Evolutionary conservation across 345 rosid species (phyloP).

Genomic region (Pistacia atlantica): DNA sequence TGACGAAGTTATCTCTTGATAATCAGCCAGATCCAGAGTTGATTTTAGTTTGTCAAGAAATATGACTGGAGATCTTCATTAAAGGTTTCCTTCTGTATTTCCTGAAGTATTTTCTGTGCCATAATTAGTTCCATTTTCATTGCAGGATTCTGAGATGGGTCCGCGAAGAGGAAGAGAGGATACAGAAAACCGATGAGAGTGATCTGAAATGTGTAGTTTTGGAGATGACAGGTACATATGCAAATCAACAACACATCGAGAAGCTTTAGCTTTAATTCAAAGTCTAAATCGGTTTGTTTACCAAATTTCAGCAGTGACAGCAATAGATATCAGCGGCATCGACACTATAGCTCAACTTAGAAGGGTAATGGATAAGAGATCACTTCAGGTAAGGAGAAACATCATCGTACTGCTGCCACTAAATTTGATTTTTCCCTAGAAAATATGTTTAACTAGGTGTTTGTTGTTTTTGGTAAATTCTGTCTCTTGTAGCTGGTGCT

Average conservation of each 20-base stretch:
- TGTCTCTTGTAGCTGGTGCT: constrained; percentile 16
- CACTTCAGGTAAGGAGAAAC: constrained; percentile 13
- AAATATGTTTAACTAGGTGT: background rate
- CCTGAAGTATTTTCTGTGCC: background rate
- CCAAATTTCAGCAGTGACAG: constrained; percentile 20
- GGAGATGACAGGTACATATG: constrained; percentile 18
- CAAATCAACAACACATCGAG: no score
- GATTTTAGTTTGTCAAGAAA: background rate
- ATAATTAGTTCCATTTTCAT: background rate
- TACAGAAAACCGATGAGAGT: background rate
- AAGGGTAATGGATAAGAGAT: constrained; percentile 8
- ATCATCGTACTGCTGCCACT: background rate
- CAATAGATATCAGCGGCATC: constrained; percentile 23
- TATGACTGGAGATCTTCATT: background rate
- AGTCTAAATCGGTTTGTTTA: background rate
- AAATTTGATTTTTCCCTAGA: background rate
- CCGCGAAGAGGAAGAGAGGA: constrained; percentile 22
- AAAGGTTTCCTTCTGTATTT: background rate
- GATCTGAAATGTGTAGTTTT: constrained; percentile 18
- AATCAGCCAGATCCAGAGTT: background rate
- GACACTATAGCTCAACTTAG: constrained; percentile 18
- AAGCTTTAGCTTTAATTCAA: no score
- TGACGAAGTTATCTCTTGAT: background rate
- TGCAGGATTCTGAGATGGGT: constrained; percentile 29
- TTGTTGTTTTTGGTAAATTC: background rate